phyloP scores from a whole-genome alignment of 768 basidiomycete species.

The Macrolepiota dolichaula region DNA sequence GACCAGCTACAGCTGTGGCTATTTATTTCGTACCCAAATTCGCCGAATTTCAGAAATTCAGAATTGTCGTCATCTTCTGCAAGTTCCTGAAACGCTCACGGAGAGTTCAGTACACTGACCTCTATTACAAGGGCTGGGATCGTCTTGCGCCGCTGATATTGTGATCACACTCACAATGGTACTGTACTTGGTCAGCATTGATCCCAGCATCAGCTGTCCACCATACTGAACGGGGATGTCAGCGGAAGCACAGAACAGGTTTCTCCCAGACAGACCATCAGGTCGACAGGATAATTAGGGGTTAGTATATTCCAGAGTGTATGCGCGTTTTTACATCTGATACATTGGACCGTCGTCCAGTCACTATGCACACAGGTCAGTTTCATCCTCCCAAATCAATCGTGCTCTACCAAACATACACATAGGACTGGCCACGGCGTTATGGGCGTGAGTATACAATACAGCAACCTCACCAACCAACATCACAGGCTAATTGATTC shows the following conservation, averaged over 20 bases:
- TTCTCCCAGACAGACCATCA: slow-evolving; percentile 20
- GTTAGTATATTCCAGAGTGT: slow-evolving; percentile 6
- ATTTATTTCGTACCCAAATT: slow-evolving; percentile 14
- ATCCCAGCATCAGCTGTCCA: background rate
- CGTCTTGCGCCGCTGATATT: slow-evolving; percentile 14
- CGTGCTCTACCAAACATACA: background rate
- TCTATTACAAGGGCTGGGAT: slow-evolving; percentile 10
- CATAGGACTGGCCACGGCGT: slow-evolving; percentile 4
- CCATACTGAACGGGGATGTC: background rate
- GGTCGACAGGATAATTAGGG: slow-evolving; percentile 22
- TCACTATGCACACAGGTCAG: slow-evolving; percentile 20
- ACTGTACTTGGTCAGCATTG: slow-evolving; percentile 10
- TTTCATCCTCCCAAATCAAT: background rate
- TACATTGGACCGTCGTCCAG: slow-evolving; percentile 5
- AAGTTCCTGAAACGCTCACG: background rate
- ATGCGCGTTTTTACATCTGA: background rate
- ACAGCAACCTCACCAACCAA: background rate
- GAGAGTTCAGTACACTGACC: background rate
- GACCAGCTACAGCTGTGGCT: slow-evolving; percentile 11
- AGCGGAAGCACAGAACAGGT: slow-evolving; percentile 20
- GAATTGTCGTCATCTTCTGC: slow-evolving; percentile 13
- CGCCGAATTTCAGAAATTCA: slow-evolving; percentile 16
- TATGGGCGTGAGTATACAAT: slow-evolving; percentile 6
- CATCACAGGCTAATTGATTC: background rate
- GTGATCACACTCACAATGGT: slow-evolving; percentile 17